Base-by-base conservation (phyloP, 2,329 filamentous ascomycete genomes). In the Diaporthe ilicicola region DNA sequence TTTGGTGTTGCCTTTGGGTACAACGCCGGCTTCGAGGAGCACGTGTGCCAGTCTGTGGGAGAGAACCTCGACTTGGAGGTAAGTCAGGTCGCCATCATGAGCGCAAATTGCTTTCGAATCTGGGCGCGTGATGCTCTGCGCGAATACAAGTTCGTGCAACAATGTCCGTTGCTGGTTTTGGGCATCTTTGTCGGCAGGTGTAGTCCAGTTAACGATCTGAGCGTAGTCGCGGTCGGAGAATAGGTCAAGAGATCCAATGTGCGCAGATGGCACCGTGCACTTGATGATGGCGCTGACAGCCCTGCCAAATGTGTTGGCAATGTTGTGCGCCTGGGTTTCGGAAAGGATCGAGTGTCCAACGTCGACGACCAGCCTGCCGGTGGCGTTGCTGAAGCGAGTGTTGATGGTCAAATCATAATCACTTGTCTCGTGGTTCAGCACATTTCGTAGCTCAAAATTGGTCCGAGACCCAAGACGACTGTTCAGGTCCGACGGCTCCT, bases 171-270 rank as follows among this genome's bases (percentile, higher is more conserved):
- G 71, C 64, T 80, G 83, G 56, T 79, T 79, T 75, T 81, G 79
- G 6, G 83, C 80, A 1, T 83, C 80, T 1, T 76, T 77, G 44
- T 80, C 75, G 2, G 82, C 77, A 37, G 83, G 82, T 73, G 83
- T 83, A 64, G 87, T 88, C 79, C 88, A 89, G 6, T 84, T 82
- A 9, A 86, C 76, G 51, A 90, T 84, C 69, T 89, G 87, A 5
- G 85, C 81, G 72, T 86, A 85, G 74, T 91, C 88, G 10, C 84
- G 81, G 59, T 88, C 84, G 15, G 84, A 89, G 74, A 90, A 89
- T 3, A 88, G 80, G 76, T 89, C 85, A 32, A 86, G 78, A 4
- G 79, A 77, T 19, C 79, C 80, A 12, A 82, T 79, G 0, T 84
- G 83, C 4, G 78, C 76, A 2, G 71, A 65, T 12, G 71, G 32